Conservation (phyloP, 2,329 filamentous ascomycete genomes). For the Trichoderma asperellum region DNA sequence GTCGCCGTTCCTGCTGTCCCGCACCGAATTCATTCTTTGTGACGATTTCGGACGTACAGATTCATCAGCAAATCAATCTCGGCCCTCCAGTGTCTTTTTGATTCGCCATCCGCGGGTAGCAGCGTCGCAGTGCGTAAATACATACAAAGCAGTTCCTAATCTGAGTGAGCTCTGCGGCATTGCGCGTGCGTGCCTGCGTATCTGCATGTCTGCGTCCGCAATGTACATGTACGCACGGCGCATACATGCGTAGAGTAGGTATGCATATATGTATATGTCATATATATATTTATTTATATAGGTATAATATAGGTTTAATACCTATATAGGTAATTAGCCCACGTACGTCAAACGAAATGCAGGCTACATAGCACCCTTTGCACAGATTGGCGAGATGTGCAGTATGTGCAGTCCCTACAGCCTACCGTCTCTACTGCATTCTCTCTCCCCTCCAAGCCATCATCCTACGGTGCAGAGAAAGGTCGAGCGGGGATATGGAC, state of each 20-base stretch:
- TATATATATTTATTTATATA: too few species aligned
- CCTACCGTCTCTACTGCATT: neutral
- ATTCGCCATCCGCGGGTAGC: conserved; percentile 4
- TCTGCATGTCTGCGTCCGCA: conserved; percentile 25
- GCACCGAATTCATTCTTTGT: neutral
- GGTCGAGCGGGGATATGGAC: neutral
- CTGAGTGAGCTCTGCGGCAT: neutral
- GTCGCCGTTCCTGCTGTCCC: neutral
- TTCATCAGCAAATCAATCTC: neutral
- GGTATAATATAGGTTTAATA: neutral
- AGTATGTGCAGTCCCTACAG: neutral
- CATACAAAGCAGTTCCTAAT: neutral
- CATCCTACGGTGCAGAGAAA: neutral
- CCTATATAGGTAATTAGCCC: neutral
- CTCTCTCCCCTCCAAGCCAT: neutral
- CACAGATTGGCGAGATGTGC: neutral
- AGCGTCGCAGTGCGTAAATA: conserved; percentile 5
- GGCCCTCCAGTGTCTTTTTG: neutral
- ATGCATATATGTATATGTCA: too few species aligned
- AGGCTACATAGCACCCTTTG: neutral
- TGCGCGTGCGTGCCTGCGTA: conserved; percentile 10
- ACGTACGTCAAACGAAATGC: neutral
- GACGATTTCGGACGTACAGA: neutral
- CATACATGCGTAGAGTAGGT: conserved; percentile 1
- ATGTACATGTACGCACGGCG: neutral